Base-by-base conservation (phyloP, 371 early-diverging fungal species). In the Rozella allomycis region DNA sequence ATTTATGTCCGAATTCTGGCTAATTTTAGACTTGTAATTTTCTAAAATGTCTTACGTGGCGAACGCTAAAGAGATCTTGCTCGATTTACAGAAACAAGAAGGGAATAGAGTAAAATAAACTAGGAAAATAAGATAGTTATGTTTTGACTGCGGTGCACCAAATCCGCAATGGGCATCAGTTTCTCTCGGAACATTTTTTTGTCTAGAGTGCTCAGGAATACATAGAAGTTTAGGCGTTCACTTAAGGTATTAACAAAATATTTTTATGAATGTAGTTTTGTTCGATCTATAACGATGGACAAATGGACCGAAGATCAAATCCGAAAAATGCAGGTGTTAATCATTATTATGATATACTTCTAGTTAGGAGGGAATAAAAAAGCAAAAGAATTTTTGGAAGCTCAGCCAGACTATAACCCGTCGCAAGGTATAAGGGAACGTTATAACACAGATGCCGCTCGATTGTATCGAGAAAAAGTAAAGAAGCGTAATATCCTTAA, bases 251-350 rank as follows among this genome's bases (percentile, higher is more conserved):
- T n/a, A n/a, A n/a, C n/a, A n/a, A n/a, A n/a, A n/a, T n/a, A n/a
- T n/a, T 39, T 55, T 87, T 38, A 28, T 27, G 7, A 34, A 22
- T 4, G 14, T 45, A 77, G 75, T 53, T 88, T 91, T 67, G 93
- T 97, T 26, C 78, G 94, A 13, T 93, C 94, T 12, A 77, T 93
- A 33, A 75, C 78, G 13, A 97, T 98, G 91, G 98, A 98, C 54
- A 75, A 76, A 44, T 98, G 96, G 97, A 69, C 67, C 25, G 70
- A 78, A n/a, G 81, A 83, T 50, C 91, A 93, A 47, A 53, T 81
- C 30, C 72, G 74, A 44, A 72, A 78, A 39, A 91, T 97, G 90
- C 67, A 83, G n/a, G n/a, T n/a, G n/a, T n/a, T n/a, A n/a, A n/a
- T n/a, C n/a, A n/a, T n/a, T n/a, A n/a, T n/a, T n/a, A n/a, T n/a